Evolutionary conservation across 2,329 filamentous ascomycete genomes (phyloP).

Genomic region (Exophiala lecanii-corni): DNA sequence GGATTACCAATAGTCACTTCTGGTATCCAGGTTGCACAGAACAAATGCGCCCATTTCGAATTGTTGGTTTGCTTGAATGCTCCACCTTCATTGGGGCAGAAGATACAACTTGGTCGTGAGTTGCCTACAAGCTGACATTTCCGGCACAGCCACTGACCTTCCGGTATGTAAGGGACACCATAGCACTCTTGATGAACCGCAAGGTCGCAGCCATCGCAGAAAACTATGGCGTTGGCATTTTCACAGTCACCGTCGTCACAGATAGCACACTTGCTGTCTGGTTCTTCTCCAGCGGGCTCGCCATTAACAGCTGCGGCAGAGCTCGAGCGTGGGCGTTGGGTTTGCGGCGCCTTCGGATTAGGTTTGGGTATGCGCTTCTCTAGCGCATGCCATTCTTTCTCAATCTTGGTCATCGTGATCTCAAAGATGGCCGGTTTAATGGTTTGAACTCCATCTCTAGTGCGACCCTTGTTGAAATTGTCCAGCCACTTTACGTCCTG

Average conservation of each 20-base stretch:
- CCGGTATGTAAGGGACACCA: constrained; percentile 95
- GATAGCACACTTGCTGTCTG: constrained; percentile 94
- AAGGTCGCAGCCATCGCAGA: constrained; percentile 95
- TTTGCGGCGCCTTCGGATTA: constrained; percentile 93
- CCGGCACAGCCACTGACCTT: constrained; percentile 95
- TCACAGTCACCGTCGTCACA: constrained; percentile 99
- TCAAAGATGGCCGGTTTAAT: constrained; percentile 95
- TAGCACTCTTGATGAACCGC: constrained; percentile 99
- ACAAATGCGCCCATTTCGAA: constrained; percentile 91
- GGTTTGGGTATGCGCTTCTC: constrained; percentile 97
- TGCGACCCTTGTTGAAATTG: constrained; percentile 72
- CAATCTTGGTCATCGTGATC: constrained; percentile 97
- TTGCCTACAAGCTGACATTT: constrained; percentile 95
- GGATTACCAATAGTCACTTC: constrained; percentile 93
- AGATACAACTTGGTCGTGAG: constrained; percentile 91
- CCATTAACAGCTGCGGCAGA: constrained; percentile 94
- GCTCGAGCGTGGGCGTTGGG: constrained; percentile 84
- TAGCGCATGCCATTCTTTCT: constrained; percentile 95
- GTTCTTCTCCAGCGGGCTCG: constrained; percentile 83
- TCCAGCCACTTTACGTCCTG: constrained; percentile 97
- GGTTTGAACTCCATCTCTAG: constrained; percentile 66
- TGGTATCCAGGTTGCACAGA: constrained; percentile 98
- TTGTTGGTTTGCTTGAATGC: constrained; percentile 98
- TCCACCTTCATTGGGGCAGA: constrained; percentile 94
- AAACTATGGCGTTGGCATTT: constrained; percentile 98